Conservation (phyloP, 257 asterid genomes). For the Hygrophila difformis region DNA sequence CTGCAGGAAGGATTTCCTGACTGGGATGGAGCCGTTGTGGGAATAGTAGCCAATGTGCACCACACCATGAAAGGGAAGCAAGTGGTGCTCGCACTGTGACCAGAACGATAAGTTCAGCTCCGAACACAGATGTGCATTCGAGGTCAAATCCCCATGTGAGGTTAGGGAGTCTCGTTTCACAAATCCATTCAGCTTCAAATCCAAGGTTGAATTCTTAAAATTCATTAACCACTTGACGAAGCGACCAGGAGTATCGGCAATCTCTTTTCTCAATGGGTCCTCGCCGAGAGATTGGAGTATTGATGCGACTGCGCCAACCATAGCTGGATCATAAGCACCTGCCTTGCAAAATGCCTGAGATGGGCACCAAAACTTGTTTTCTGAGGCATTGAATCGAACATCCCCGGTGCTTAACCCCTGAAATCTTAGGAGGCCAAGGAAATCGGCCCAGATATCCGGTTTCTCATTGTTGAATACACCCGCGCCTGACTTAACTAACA, state of each 20-base stretch:
- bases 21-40: constrained; percentile 25
- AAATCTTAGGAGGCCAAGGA: constrained; percentile 58
- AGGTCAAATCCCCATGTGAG: constrained; percentile 11
- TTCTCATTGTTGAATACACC: constrained; percentile 57
- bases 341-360: constrained; percentile 25
- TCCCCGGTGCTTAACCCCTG: constrained; percentile 28
- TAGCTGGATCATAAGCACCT: constrained; percentile 30
- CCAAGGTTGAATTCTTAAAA: constrained; percentile 44
- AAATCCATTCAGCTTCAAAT: constrained; percentile 46
- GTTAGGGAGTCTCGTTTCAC: constrained; percentile 22
- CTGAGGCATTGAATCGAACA: constrained; percentile 1
- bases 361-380: constrained; percentile 63
- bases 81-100: constrained; percentile 92
- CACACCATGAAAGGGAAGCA: constrained; percentile 88
- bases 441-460: constrained; percentile 64
- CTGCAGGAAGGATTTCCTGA: constrained; percentile 53
- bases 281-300: constrained; percentile 67
- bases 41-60: constrained; percentile 71
- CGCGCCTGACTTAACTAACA: constrained; percentile 49
- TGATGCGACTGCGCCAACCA: constrained; percentile 50
- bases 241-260: constrained; percentile 62
- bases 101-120: constrained; percentile 68
- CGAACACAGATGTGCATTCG: constrained; percentile 27
- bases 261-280: constrained; percentile 71
- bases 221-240: constrained; percentile 74